Evolutionary conservation across 768 basidiomycete genomes (phyloP).

Genomic region (Lyophyllum atratum): DNA sequence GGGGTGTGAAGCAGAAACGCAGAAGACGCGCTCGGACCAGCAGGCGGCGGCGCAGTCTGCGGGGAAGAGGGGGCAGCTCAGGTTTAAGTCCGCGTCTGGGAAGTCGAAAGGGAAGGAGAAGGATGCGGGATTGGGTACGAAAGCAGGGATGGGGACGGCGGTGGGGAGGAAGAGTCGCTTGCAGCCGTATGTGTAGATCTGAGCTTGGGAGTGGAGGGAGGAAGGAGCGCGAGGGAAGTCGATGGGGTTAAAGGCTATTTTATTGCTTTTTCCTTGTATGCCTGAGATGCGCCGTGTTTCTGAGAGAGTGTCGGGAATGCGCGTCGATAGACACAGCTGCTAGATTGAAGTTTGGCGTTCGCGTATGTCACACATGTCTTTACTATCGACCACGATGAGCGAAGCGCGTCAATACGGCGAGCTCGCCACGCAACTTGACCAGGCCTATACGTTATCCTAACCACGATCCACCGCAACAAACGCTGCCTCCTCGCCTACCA

Average conservation of each 20-base stretch:
- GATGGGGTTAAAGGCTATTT: background rate
- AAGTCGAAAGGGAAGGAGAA: slow-evolving; percentile 14
- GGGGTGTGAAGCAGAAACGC: slow-evolving; percentile 54
- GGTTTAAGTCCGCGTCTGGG: slow-evolving; percentile 41
- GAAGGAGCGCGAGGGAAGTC: background rate
- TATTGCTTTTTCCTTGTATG: background rate
- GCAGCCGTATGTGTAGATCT: slow-evolving; percentile 27
- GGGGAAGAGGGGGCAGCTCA: slow-evolving; percentile 62
- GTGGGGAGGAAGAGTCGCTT: slow-evolving; percentile 31
- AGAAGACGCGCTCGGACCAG: slow-evolving; percentile 66
- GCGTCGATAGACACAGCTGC: too few relatives aligned
- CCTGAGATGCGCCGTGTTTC: too few relatives aligned
- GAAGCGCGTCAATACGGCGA: slow-evolving; percentile 77
- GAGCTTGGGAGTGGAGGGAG: background rate
- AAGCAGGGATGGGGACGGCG: slow-evolving; percentile 2
- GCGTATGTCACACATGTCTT: slow-evolving; percentile 1
- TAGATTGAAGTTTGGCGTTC: too few relatives aligned
- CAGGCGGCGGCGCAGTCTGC: slow-evolving; percentile 50
- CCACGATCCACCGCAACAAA: slow-evolving; percentile 89
- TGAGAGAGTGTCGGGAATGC: too few relatives aligned
- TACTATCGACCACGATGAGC: slow-evolving; percentile 34
- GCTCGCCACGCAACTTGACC: slow-evolving; percentile 84
- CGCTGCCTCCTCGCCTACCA: slow-evolving; percentile 96
- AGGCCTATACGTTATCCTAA: slow-evolving; percentile 88
- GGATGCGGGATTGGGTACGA: slow-evolving; percentile 2